phyloP scores from a whole-genome alignment of 768 basidiomycete species.

The Amanita subjunquillea region DNA sequence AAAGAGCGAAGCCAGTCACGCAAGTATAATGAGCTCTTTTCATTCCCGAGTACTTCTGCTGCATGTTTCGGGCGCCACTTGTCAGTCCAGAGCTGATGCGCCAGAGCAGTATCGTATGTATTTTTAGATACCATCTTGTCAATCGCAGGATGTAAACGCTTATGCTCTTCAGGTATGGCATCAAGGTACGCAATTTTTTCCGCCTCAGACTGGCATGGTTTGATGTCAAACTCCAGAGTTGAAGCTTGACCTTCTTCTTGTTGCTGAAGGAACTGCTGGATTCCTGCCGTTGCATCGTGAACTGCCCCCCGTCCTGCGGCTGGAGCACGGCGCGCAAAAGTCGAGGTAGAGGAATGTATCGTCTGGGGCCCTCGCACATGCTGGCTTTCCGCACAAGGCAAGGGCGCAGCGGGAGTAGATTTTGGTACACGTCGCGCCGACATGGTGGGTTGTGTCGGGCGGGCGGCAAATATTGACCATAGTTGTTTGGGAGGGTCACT shows the following conservation, averaged over 20 bases:
- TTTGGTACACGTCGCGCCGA: conserved; percentile 6
- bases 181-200: conserved; percentile 8
- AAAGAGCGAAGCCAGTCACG: conserved; percentile 74
- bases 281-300: background rate
- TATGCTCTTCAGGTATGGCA: conserved; percentile 22
- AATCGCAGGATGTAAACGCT: conserved; percentile 39
- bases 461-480: conserved; percentile 37
- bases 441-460: conserved; percentile 11
- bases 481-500: conserved; percentile 18
- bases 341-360: conserved; percentile 14
- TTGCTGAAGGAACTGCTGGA: background rate
- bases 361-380: conserved; percentile 55
- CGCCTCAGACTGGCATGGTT: background rate
- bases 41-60: conserved; percentile 72
- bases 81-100: conserved; percentile 54
- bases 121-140: conserved; percentile 21
- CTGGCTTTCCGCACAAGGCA: conserved; percentile 40
- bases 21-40: conserved; percentile 56
- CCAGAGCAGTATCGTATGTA: conserved; percentile 11
- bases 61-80: conserved; percentile 70
- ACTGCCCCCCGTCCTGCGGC: background rate
- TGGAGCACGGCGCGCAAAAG: background rate
- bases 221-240: background rate
- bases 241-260: background rate
- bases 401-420: conserved; percentile 22